A percentile compares a stretch with the other conserved stretches of the same genome.
Evolutionary conservation across 139 green algal species (phyloP).

Genomic region (Chlorella sp.): DNA sequence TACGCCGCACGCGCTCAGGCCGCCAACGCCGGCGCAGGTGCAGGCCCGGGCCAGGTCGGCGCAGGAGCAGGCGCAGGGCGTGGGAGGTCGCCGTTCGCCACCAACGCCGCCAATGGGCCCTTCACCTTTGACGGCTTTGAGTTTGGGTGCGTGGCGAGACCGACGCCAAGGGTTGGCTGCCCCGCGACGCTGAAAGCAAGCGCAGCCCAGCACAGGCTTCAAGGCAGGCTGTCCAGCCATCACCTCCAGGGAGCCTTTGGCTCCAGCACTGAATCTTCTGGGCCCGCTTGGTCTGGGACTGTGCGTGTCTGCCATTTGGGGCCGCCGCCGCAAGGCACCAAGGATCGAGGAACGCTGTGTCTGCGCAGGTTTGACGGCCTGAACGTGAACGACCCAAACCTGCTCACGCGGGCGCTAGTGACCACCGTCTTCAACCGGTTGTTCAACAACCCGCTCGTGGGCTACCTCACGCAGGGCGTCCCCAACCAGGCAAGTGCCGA

Average conservation of each 20-base stretch:
- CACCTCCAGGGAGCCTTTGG: too few species aligned
- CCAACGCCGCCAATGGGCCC: neutral
- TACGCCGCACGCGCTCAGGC: neutral
- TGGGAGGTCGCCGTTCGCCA: neutral
- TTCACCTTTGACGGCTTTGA: conserved; percentile 22
- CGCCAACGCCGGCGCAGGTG: too few species aligned
- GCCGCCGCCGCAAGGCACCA: too few species aligned
- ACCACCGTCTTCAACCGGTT: conserved; percentile 9
- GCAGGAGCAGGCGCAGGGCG: too few species aligned
- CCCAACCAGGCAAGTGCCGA: conserved; percentile 22
- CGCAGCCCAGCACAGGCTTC: neutral
- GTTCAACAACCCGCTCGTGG: conserved; percentile 17
- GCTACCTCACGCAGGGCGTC: conserved; percentile 12
- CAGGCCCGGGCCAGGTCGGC: too few species aligned
- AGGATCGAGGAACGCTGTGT: too few species aligned
- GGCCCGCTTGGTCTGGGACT: too few species aligned
- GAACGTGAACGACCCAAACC: conserved; percentile 2
- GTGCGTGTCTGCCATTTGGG: too few species aligned
- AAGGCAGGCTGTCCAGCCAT: neutral
- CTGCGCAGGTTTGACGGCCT: too few species aligned
- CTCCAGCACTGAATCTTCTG: too few species aligned
- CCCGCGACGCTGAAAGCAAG: too few species aligned
- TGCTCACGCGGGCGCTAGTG: conserved; percentile 1
- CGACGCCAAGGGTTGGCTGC: too few species aligned
- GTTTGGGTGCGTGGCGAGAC: conserved; percentile 11